phyloP scores from a whole-genome alignment of 805 yeast species.

The Kluyveromyces siamensis region DNA sequence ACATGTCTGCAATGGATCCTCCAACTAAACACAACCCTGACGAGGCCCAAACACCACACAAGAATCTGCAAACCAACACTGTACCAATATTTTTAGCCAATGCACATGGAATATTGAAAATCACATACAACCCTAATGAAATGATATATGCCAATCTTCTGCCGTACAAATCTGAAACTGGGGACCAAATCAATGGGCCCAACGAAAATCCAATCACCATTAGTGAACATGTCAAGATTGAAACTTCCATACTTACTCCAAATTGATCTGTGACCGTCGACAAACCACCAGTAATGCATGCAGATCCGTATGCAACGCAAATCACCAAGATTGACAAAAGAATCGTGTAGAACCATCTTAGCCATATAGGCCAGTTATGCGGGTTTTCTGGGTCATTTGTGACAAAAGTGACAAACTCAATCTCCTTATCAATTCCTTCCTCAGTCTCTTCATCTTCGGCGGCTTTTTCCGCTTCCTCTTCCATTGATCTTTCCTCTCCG shows the following conservation, averaged over 20 bases:
- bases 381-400: constrained; percentile 85
- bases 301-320: constrained; percentile 88
- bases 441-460: constrained; percentile 17
- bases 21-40: constrained; percentile 83
- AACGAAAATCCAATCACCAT: constrained; percentile 85
- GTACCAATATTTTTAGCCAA: constrained; percentile 76
- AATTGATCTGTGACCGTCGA: constrained; percentile 56
- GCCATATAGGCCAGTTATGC: constrained; percentile 59
- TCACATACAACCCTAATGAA: constrained; percentile 62
- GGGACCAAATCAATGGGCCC: constrained; percentile 88
- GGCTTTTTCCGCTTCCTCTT: constrained; percentile 3
- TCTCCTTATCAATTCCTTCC: constrained; percentile 46
- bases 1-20: constrained; percentile 86
- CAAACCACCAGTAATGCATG: constrained; percentile 82
- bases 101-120: constrained; percentile 85
- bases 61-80: constrained; percentile 69
- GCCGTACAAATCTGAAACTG: constrained; percentile 77
- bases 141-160: constrained; percentile 75
- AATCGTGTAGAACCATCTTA: constrained; percentile 61
- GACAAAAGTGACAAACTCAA: constrained; percentile 77
- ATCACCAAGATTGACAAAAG: constrained; percentile 65
- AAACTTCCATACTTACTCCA: constrained; percentile 67
- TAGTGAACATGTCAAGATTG: constrained; percentile 69
- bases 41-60: constrained; percentile 79
- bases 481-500: constrained; percentile 3